Percentiles rank a stretch among this genome's conserved stretches.
Evolutionary conservation across 176 grass and related monocot species (phyloP).

Genomic region (Oryza glaberrima): DNA sequence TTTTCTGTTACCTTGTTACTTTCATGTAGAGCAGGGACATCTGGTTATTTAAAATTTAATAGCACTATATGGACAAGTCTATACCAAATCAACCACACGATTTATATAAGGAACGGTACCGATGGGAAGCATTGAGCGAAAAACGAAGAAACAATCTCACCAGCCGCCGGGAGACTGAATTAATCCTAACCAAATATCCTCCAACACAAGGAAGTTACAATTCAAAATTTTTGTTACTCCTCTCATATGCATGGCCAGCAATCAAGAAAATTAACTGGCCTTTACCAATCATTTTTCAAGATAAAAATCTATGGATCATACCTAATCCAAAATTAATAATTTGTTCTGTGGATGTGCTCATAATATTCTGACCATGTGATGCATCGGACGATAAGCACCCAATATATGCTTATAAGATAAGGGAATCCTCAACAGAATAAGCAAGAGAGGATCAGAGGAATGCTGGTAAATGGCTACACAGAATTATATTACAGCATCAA

Average conservation of each 20-base stretch:
- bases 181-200: too few relatives aligned
- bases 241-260: not conserved
- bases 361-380: conserved; percentile 16
- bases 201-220: too few relatives aligned
- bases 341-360: conserved; percentile 13
- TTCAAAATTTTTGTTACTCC: not conserved
- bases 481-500: not conserved
- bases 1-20: too few relatives aligned
- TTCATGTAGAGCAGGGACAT: too few relatives aligned
- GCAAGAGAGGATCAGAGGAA: not conserved
- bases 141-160: too few relatives aligned
- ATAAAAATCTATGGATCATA: not conserved
- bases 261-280: too few relatives aligned
- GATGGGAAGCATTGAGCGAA: too few relatives aligned
- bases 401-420: conserved; percentile 26
- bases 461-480: not conserved
- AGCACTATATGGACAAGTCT: too few relatives aligned
- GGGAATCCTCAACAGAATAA: not conserved
- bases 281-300: not conserved
- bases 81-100: too few relatives aligned
- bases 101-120: too few relatives aligned
- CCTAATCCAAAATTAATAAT: not conserved
- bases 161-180: too few relatives aligned
- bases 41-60: not conserved
- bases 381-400: not conserved